phyloP scores from a whole-genome alignment of 2,329 filamentous ascomycete species.

The Pseudogymnoascus sp. region DNA sequence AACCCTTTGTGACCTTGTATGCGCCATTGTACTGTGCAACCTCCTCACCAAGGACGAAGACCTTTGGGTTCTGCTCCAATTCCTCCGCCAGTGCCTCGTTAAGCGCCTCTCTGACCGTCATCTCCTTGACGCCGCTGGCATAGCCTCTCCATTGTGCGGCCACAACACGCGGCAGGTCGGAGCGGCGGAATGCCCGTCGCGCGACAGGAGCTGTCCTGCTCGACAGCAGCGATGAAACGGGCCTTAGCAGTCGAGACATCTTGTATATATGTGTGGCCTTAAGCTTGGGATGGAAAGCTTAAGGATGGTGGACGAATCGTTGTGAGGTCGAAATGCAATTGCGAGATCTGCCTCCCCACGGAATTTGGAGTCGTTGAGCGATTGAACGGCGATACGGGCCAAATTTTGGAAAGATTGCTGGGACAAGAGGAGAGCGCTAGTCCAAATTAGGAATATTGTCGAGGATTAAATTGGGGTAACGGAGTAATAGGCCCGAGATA shows the following conservation, averaged over 20 bases:
- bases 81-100: constrained; percentile 98
- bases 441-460: constrained; percentile 7
- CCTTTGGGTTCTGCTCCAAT: constrained; percentile 88
- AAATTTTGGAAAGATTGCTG: constrained; percentile 13
- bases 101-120: constrained; percentile 93
- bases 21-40: constrained; percentile 99
- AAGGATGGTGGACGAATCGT: constrained; percentile 8
- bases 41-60: constrained; percentile 95
- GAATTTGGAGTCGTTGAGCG: constrained; percentile 12
- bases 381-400: constrained; percentile 10
- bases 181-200: constrained; percentile 48
- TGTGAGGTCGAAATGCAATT: constrained; percentile 12
- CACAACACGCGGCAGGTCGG: constrained; percentile 30
- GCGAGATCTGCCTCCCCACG: constrained; percentile 11
- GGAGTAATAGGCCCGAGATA: constrained; percentile 10
- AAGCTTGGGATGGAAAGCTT: background rate
- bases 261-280: constrained; percentile 16
- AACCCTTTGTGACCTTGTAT: constrained; percentile 98
- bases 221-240: constrained; percentile 56
- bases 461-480: constrained; percentile 7
- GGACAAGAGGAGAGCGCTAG: constrained; percentile 7
- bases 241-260: constrained; percentile 54
- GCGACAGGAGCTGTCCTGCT: constrained; percentile 45
- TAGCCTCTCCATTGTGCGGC: constrained; percentile 31
- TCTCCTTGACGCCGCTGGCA: constrained; percentile 64